Base-by-base conservation (phyloP, 495 filamentous ascomycete genomes). In the Xylaria acuta region DNA sequence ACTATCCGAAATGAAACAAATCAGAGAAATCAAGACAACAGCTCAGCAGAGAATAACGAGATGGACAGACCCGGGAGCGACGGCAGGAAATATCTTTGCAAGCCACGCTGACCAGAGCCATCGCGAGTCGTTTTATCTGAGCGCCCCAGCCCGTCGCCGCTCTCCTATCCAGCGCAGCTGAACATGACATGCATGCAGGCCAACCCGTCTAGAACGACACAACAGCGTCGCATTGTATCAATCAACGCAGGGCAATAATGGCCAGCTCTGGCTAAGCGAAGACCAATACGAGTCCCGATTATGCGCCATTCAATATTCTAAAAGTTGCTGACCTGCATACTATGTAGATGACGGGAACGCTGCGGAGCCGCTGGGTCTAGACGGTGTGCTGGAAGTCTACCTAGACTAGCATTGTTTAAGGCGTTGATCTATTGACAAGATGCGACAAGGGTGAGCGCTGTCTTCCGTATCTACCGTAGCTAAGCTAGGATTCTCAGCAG, bases 61-160 rank as follows among this genome's bases (percentile, higher is more conserved):
- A 16, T 5, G 22, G 20, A 30, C n/a, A 56, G 11, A n/a, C 18
- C n/a, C 47, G 65, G 65, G 65, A 67, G 9, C 34, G 65, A 67
- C 65, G 65, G 49, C 20, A 34, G n/a, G 12, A 56, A 30, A 49
- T 34, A 36, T 53, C 45, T n/a, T n/a, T 67, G 45, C 63, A 49
- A 8, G 27, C 16, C 32, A 41, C 43, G 43, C 63, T 65, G 63
- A 64, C 60, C 38, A 43, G 36, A 38, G 58, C 20, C 60, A 64
- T 65, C 16, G 63, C 63, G 16, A 47, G 30, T 16, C 64, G 64
- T 53, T 67, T 67, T 56, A 56, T 49, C 49, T 56, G 65, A 67
- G 49, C 47, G 49, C 65, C 65, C 65, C 27, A 67, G 65, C 41
- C 63, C 25, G 12, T 27, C 25, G 16, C 56, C 56, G 22, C 38